Base-by-base conservation (phyloP, 1,139 yeast genomes). In the Pichiaceae sp. region DNA sequence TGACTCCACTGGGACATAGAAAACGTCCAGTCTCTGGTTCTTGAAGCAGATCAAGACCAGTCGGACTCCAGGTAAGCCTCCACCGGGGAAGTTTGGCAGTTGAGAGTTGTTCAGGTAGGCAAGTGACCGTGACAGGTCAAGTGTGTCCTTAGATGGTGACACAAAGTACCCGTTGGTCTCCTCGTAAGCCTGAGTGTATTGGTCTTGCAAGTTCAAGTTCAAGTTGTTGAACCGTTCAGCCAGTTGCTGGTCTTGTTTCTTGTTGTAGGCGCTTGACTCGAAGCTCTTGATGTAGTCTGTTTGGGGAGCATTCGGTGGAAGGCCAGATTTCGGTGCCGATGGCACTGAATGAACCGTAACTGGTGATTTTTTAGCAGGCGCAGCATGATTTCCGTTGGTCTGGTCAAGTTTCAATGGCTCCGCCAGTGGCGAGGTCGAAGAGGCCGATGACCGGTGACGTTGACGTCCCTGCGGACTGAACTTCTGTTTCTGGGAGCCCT, bases 1-100 rank as follows among this genome's bases (percentile, higher is more conserved):
- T 26, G 42, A 42, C n/a, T 46, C 48, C 5, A 42, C 35, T 3
- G 46, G 80, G 14, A 80, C 63, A 49, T 81, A 80, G 47, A 86
- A 78, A 3, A 89, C 83, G 55, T 91, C 98, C 43, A 83, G 64
- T 42, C 96, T 72, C 9, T 94, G 91, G 20, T 86, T 82, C 57
- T 93, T 91, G 61, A 91, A 83, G 40, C 84, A 79, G 23, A 89
- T 93, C 36, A 87, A 62, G 36, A 79, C 78, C 33, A 81, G 60
- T 17, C 70, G 46, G 31, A 46, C 53, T 4, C 49, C 50, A 1
- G 52, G 47, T 9, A 42, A 16, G 12, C 52, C 53, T 4, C 46
- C 46, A 9, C 48, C 47, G 3, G 59, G 56, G 29, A 56, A 52
- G 37, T 50, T 46, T 8, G 62, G 62, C 27, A 57, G 42, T 19